These are phyloP conservation scores for Periconia digitata DNA, from an alignment of 2,329 filamentous ascomycete genomes.

Conservation along the genomic window DNA sequence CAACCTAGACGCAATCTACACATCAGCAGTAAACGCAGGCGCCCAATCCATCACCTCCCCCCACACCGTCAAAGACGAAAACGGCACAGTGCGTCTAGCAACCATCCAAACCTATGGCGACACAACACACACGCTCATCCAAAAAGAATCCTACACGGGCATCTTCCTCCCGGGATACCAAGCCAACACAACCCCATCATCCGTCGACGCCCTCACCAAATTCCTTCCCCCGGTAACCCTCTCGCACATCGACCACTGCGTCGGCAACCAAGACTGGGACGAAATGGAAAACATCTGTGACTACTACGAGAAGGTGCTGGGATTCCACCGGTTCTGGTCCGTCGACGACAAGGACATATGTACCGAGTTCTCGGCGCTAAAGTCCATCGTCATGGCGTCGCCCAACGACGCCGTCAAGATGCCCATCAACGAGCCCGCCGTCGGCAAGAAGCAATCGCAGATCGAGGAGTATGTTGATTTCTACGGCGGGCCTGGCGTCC, in stretches of 20 bases:
- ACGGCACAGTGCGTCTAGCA: constrained; percentile 71
- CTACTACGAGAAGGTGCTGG: constrained; percentile 83
- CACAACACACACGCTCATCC: constrained; percentile 90
- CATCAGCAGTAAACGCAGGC: constrained; percentile 67
- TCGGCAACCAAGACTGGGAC: constrained; percentile 95
- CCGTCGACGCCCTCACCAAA: constrained; percentile 49
- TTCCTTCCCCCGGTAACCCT: constrained; percentile 67
- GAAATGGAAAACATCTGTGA: constrained; percentile 71
- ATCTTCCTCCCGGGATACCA: constrained; percentile 80
- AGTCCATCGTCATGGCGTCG: constrained; percentile 86
- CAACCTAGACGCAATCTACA: constrained; percentile 78
- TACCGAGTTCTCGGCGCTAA: constrained; percentile 88
- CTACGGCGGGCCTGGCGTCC: constrained; percentile 85
- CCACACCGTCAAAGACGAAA: constrained; percentile 53
- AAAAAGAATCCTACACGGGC: constrained; percentile 69
- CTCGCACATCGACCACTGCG: constrained; percentile 87
- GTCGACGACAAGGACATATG: constrained; percentile 92
- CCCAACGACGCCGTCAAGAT: constrained; percentile 89
- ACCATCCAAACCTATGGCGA: constrained; percentile 92
- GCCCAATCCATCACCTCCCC: constrained; percentile 66
- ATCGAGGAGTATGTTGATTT: constrained; percentile 89
- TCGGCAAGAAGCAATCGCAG: constrained; percentile 86
- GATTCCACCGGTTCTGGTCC: constrained; percentile 96
- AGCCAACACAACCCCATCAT: constrained; percentile 49
- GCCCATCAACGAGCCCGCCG: constrained; percentile 96